Evolutionary conservation across 495 filamentous ascomycete genomes (phyloP).

Genomic region (Xylaria bambusicola): DNA sequence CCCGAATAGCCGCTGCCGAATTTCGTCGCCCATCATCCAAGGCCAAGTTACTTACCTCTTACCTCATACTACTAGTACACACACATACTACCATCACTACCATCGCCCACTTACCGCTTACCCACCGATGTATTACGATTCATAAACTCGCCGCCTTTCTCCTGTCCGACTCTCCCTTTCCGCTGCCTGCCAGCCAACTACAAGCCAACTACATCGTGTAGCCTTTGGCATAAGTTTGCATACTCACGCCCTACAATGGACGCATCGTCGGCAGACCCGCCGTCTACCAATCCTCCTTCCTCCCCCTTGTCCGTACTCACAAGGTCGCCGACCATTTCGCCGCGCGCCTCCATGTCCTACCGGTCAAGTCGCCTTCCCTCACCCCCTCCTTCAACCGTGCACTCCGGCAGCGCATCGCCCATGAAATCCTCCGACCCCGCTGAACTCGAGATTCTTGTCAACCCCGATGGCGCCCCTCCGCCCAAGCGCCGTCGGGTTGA

Average conservation of each 20-base stretch:
- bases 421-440: constrained; percentile 38
- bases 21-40: no score
- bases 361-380: constrained; percentile 29
- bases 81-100: neutral
- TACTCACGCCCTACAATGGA: constrained; percentile 24
- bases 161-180: no score
- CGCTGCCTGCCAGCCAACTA: no score
- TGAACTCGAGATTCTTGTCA: constrained; percentile 48
- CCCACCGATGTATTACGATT: no score
- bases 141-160: no score
- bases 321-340: constrained; percentile 53
- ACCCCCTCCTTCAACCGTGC: constrained; percentile 50
- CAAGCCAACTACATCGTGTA: no score
- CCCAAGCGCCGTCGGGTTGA: constrained; percentile 72
- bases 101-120: neutral
- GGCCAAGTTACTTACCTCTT: no score
- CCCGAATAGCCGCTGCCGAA: constrained; percentile 8
- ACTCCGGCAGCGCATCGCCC: constrained; percentile 46
- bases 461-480: constrained; percentile 65
- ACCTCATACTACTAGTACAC: no score
- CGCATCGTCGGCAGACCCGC: constrained; percentile 29
- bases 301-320: constrained; percentile 53
- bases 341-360: constrained; percentile 26
- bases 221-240: no score
- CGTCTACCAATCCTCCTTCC: constrained; percentile 44